Conservation (phyloP, 164 flowering plant genomes). For the Piper longum region DNA sequence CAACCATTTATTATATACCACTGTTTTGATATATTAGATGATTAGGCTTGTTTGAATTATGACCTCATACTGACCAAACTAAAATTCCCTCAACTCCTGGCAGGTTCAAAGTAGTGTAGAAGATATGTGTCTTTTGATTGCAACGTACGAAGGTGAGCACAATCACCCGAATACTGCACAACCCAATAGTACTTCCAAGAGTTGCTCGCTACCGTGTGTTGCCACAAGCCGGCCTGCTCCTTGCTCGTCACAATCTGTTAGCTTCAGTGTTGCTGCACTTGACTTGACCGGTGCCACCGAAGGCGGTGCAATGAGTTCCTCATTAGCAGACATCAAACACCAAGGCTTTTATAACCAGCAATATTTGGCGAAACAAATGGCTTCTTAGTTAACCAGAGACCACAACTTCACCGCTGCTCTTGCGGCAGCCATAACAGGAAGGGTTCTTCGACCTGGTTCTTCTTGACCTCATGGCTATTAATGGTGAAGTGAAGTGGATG, state of each 20-base stretch:
- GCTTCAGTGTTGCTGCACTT: not conserved
- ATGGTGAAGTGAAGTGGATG: too few species aligned
- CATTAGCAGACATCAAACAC: not conserved
- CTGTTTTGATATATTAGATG: too few species aligned
- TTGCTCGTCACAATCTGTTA: not conserved
- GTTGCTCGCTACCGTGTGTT: not conserved
- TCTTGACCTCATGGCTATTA: too few species aligned
- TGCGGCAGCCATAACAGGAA: constrained; percentile 30
- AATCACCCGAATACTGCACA: constrained; percentile 33
- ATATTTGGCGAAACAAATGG: constrained; percentile 21
- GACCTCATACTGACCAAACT: not conserved
- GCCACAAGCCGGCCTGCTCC: not conserved
- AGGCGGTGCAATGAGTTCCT: not conserved
- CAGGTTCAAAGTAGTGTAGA: constrained; percentile 71
- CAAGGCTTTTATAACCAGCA: constrained; percentile 23
- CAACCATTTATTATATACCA: too few species aligned
- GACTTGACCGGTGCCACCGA: not conserved
- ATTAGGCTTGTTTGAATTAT: not conserved
- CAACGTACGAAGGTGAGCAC: constrained; percentile 79
- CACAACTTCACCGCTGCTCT: constrained; percentile 27
- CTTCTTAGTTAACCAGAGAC: constrained; percentile 26
- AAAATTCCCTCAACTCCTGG: not conserved
- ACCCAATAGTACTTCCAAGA: not conserved
- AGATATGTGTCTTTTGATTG: constrained; percentile 46
- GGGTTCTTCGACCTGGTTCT: constrained; percentile 4